phyloP scores from a whole-genome alignment of 352 stramenopile species.

The Albugo candida region DNA sequence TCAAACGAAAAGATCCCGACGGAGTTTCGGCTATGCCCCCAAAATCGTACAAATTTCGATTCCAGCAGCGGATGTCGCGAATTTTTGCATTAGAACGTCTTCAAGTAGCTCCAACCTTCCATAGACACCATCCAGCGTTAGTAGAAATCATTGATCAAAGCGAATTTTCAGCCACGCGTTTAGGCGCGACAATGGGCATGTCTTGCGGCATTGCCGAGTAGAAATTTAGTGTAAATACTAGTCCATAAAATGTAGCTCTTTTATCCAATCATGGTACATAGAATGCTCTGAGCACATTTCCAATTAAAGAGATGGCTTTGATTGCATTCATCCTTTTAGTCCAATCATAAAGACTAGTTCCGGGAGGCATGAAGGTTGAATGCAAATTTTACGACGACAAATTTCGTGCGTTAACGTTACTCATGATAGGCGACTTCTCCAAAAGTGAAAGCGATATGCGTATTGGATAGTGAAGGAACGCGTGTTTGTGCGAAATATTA shows the following conservation, averaged over 20 bases:
- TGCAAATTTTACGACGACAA: background rate
- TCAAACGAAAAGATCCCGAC: conserved; percentile 76
- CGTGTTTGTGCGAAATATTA: conserved; percentile 86
- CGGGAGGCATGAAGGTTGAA: too few species aligned
- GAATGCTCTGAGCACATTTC: too few species aligned
- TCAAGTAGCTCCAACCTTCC: conserved; percentile 35
- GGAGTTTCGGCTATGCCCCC: conserved; percentile 73
- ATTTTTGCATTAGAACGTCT: conserved; percentile 61
- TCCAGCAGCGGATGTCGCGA: conserved; percentile 80
- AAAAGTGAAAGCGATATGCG: conserved; percentile 76
- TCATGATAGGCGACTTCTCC: conserved; percentile 31
- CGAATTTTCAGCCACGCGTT: conserved; percentile 37
- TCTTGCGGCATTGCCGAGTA: too few species aligned
- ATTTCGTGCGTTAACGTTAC: background rate
- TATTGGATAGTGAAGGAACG: conserved; percentile 75
- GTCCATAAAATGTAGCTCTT: too few species aligned
- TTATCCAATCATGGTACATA: too few species aligned
- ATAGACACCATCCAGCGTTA: conserved; percentile 50
- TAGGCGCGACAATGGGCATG: conserved; percentile 6
- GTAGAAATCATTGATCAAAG: conserved; percentile 67
- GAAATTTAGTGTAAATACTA: too few species aligned
- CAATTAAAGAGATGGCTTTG: too few species aligned
- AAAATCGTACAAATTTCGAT: conserved; percentile 82
- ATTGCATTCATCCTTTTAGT: too few species aligned
- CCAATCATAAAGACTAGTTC: too few species aligned